Evolutionary conservation across 495 filamentous ascomycete species (phyloP), one percentile per base, ranked within the genome.

Genomic region (Bryoglossum gracile): DNA sequence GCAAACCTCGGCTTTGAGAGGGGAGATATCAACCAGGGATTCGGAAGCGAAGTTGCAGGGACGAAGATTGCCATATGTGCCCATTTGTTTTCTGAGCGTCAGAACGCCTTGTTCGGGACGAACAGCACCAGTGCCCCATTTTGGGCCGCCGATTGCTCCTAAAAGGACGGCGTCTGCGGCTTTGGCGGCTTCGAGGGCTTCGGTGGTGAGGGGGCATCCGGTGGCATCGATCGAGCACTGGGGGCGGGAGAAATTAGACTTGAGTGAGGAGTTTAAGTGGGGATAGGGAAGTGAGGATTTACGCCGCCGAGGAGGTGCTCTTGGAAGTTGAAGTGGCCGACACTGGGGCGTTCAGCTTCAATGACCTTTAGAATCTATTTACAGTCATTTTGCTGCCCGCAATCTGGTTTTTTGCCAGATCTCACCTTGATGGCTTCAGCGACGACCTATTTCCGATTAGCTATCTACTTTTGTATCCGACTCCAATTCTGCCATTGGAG

Each of bases 21-120:
- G 92, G 9, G 91, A 96, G 69, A 71, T 76, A 33, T 89, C 81
- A 68, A 95, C 81, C 37, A 98, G 86, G 24, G 81, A 78, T 46
- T 91, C 86, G 21, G 90, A 87, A 32, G 91, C 87, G 74, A 98
- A 98, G 77, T 83, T 90, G 80, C 92, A 98, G 4, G 92, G 92
- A 3, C 92, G 89, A 39, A 98, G 84, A 78, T 98, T 98, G 56
- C 91, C 92, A 71, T 92, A 98, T 56, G 92, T 87, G 62, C 76
- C 73, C 75, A 98, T 84, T 65, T 95, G 84, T 67, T 94, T 96
- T 73, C 92, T 89, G 37, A 98, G 86, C 55, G 75, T 78, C 45
- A 98, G 85, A 63, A 98, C 78, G 49, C 92, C 92, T 69, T 97
- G 91, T 62, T 98, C 92, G 4, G 92, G 92, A 40, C 92, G 86